phyloP scores from a whole-genome alignment of 208 protist genomes.

The Crithidia mellificae region DNA sequence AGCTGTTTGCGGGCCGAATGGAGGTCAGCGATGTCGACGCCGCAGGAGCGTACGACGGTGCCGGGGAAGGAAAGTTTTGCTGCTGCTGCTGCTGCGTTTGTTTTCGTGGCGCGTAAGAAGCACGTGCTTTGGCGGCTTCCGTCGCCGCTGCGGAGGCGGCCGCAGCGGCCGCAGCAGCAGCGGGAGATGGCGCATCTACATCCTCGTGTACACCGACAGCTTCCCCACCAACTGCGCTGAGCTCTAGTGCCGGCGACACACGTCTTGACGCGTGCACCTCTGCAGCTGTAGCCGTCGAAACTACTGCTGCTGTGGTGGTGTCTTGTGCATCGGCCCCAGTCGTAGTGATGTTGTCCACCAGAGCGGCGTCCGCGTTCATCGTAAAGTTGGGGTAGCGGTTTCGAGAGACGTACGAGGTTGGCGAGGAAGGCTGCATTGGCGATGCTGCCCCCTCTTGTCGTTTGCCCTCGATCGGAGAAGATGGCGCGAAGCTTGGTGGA shows the following conservation, averaged over 20 bases:
- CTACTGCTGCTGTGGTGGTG: not conserved
- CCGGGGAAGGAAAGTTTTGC: not conserved
- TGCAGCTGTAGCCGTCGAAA: not conserved
- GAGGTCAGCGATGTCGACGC: no score
- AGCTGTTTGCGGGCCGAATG: not conserved
- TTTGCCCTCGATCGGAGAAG: no score
- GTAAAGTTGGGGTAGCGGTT: slow-evolving; percentile 13
- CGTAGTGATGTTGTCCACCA: not conserved
- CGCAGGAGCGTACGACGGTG: not conserved
- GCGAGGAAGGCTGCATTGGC: not conserved
- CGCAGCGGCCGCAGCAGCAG: not conserved
- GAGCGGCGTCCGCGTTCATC: not conserved
- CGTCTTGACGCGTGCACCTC: not conserved
- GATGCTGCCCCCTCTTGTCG: not conserved
- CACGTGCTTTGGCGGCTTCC: not conserved
- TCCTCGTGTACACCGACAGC: not conserved
- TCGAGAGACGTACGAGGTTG: slow-evolving; percentile 5
- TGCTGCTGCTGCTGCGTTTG: slow-evolving; percentile 1
- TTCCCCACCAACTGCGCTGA: no score
- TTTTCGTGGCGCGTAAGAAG: not conserved
- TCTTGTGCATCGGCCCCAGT: not conserved
- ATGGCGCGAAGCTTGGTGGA: not conserved
- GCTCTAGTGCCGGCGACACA: not conserved
- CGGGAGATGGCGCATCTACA: not conserved
- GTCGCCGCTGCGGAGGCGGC: not conserved